These are phyloP conservation scores for Candida pseudoglaebosa DNA, from an alignment of 805 yeast genomes.

Conservation along the genomic window DNA sequence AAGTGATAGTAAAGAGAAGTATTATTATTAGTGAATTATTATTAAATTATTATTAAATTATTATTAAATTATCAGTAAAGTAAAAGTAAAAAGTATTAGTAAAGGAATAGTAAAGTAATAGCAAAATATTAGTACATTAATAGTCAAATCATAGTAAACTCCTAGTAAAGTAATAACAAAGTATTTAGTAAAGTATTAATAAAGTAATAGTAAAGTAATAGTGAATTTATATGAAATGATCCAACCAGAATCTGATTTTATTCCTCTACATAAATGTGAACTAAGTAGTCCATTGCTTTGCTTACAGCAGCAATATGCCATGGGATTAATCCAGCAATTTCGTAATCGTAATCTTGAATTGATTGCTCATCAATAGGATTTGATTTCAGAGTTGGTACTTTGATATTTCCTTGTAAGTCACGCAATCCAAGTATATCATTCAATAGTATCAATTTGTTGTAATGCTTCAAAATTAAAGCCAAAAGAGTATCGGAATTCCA, in stretches of 20 bases:
- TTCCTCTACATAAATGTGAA: constrained; percentile 52
- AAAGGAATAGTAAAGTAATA: too few relatives aligned
- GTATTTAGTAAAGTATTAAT: too few relatives aligned
- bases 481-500: constrained; percentile 54
- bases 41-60: too few relatives aligned
- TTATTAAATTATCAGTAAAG: too few relatives aligned
- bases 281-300: constrained; percentile 53
- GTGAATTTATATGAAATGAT: background rate
- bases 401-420: constrained; percentile 15
- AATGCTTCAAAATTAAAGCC: constrained; percentile 55
- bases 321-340: constrained; percentile 46
- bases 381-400: constrained; percentile 1
- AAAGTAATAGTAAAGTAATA: too few relatives aligned
- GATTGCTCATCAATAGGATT: background rate
- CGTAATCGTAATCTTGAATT: constrained; percentile 6
- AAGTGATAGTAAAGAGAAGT: too few relatives aligned
- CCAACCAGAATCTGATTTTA: constrained; percentile 5
- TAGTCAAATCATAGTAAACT: too few relatives aligned
- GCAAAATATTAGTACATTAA: too few relatives aligned
- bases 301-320: constrained; percentile 73
- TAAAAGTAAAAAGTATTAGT: too few relatives aligned
- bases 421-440: constrained; percentile 35
- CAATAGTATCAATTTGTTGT: constrained; percentile 50
- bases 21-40: too few relatives aligned
- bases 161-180: too few relatives aligned